A percentile compares a stretch with the other conserved stretches of the same genome.
Evolutionary conservation across 169 alveolate genomes (phyloP).

Genomic region (Babesia sp.): DNA sequence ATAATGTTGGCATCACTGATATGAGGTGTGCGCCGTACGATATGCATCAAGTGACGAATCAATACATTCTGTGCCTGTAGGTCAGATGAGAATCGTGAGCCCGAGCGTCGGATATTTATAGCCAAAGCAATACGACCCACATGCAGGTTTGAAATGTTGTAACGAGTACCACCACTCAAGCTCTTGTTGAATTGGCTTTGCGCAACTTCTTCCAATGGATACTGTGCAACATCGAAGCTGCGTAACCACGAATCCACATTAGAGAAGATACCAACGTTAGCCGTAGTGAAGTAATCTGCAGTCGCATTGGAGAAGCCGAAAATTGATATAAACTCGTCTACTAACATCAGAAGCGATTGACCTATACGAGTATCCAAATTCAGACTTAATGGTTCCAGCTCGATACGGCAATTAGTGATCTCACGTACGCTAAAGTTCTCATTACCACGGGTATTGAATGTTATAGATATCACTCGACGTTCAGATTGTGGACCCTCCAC

Average conservation of each 20-base stretch:
- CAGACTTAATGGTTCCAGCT: constrained; percentile 48
- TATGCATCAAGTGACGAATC: constrained; percentile 56
- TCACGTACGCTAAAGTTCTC: constrained; percentile 40
- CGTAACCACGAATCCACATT: constrained; percentile 36
- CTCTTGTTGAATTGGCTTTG: constrained; percentile 37
- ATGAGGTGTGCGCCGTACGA: constrained; percentile 60
- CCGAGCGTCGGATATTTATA: constrained; percentile 55
- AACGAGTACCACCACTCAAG: constrained; percentile 33
- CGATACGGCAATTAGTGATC: constrained; percentile 46
- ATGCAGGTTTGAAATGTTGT: constrained; percentile 58
- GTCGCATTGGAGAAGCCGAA: constrained; percentile 49
- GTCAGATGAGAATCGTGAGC: constrained; percentile 21
- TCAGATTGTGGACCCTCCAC: constrained; percentile 1
- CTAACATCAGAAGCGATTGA: constrained; percentile 37
- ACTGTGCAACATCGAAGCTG: constrained; percentile 39
- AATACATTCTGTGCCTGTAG: constrained; percentile 46
- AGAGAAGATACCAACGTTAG: constrained; percentile 60
- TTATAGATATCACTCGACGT: constrained; percentile 32
- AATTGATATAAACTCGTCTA: constrained; percentile 53
- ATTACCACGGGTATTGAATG: constrained; percentile 51
- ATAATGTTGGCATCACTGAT: constrained; percentile 61
- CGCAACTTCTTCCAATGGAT: constrained; percentile 54
- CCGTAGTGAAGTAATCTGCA: constrained; percentile 53
- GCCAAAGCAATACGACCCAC: constrained; percentile 48
- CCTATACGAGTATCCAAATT: constrained; percentile 62